Percentiles rank a stretch among this genome's conserved stretches.
These are phyloP conservation scores for Jaminaea rosea DNA, from an alignment of 1,284 basidiomycete species.

Conservation along the genomic window DNA sequence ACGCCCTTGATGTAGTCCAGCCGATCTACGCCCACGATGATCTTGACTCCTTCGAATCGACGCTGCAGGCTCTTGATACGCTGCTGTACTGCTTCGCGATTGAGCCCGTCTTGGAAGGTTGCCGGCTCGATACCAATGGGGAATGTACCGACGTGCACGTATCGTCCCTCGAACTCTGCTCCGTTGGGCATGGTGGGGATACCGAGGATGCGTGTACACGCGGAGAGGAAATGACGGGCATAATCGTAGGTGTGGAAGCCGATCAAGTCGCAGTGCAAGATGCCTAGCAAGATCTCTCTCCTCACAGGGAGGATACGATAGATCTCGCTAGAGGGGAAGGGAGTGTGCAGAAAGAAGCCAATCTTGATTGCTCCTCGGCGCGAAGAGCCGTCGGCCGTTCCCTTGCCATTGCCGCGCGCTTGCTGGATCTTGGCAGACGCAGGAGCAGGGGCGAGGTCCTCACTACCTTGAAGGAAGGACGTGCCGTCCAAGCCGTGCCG, in stretches of 20 bases:
- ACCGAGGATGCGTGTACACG: constrained; percentile 89
- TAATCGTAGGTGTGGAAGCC: constrained; percentile 98
- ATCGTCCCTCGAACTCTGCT: constrained; percentile 82
- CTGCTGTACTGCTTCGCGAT: constrained; percentile 66
- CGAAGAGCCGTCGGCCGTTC: constrained; percentile 31
- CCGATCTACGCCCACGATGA: constrained; percentile 95
- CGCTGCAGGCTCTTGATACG: constrained; percentile 74
- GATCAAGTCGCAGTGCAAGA: constrained; percentile 81
- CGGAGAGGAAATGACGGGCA: constrained; percentile 95
- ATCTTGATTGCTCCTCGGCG: constrained; percentile 52
- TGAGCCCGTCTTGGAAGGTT: constrained; percentile 77
- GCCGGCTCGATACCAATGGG: constrained; percentile 94
- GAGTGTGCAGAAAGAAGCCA: constrained; percentile 96
- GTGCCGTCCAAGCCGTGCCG: constrained; percentile 37
- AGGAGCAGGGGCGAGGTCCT: constrained; percentile 28
- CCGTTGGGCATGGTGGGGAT: constrained; percentile 98
- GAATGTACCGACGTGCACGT: constrained; percentile 95
- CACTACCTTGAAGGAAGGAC: constrained; percentile 25
- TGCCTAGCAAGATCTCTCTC: constrained; percentile 86
- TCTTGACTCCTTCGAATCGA: constrained; percentile 86
- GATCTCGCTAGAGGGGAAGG: constrained; percentile 95
- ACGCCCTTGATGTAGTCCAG: constrained; percentile 99
- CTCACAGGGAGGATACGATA: constrained; percentile 94
- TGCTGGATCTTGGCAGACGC: neutral
- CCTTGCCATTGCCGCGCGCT: constrained; percentile 14